A percentile compares a stretch with the other conserved stretches of the same genome.
phyloP scores from a whole-genome alignment of 768 basidiomycete species.

The Nidularia pulvinata region DNA sequence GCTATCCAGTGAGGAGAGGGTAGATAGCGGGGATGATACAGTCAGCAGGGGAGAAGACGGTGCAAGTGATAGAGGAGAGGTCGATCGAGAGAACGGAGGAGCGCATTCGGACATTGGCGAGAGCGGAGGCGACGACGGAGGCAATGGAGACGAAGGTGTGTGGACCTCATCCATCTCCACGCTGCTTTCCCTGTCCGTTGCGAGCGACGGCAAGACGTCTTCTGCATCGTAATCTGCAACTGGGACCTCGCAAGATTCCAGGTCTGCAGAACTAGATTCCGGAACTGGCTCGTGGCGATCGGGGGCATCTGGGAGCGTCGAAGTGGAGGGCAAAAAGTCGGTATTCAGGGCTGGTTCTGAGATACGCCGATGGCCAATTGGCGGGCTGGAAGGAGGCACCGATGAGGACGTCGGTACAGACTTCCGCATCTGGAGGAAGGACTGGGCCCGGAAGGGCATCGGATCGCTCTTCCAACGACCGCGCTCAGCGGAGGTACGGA shows the following conservation, averaged over 20 bases:
- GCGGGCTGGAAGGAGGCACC: constrained; percentile 20
- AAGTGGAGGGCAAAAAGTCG: constrained; percentile 3
- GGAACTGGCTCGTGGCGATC: background rate
- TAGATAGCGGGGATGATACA: background rate
- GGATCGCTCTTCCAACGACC: constrained; percentile 59
- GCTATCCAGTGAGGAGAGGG: background rate
- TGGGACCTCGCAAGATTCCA: background rate
- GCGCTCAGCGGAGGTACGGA: constrained; percentile 56
- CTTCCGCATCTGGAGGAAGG: constrained; percentile 22
- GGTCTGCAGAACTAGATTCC: background rate
- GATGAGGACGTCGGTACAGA: constrained; percentile 30
- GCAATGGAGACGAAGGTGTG: constrained; percentile 24
- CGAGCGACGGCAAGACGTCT: constrained; percentile 21
- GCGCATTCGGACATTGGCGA: constrained; percentile 39
- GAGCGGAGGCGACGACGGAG: constrained; percentile 42
- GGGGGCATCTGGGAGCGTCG: background rate
- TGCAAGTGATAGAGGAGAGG: constrained; percentile 11
- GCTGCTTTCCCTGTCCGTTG: constrained; percentile 28
- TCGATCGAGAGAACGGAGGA: constrained; percentile 24
- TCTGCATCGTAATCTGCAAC: constrained; percentile 10
- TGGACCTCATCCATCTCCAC: constrained; percentile 21
- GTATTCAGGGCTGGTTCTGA: constrained; percentile 34
- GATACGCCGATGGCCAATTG: constrained; percentile 23
- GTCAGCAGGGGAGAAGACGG: constrained; percentile 6
- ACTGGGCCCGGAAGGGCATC: constrained; percentile 22